A percentile compares a stretch with the other conserved stretches of the same genome.
Conservation (phyloP, 192 early-diverging fungal species). For the Backusella tuberculispora region DNA sequence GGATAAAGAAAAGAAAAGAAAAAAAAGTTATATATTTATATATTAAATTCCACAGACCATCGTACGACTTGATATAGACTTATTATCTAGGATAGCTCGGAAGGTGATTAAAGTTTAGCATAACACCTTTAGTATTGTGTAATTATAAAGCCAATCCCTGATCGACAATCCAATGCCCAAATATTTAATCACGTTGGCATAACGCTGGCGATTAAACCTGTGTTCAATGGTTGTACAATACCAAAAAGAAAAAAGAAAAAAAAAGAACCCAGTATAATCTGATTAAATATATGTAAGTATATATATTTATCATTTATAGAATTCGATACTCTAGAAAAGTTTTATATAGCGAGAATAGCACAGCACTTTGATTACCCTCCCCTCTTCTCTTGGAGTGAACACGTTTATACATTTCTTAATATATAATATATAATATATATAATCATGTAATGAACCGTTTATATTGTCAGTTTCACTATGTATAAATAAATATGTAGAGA, state of each 20-base stretch:
- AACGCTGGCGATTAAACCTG: neutral
- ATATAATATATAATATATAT: too few relatives aligned
- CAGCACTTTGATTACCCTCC: too few relatives aligned
- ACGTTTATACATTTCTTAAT: too few relatives aligned
- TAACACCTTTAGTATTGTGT: neutral
- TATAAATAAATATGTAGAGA: too few relatives aligned
- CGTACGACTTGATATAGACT: neutral
- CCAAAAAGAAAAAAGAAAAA: neutral
- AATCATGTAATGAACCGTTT: too few relatives aligned
- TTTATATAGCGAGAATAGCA: too few relatives aligned
- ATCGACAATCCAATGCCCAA: slow-evolving; percentile 7
- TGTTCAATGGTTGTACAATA: neutral
- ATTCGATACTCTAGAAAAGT: too few relatives aligned
- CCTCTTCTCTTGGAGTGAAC: too few relatives aligned
- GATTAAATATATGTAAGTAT: slow-evolving; percentile 9
- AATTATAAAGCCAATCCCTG: neutral
- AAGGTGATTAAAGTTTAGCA: neutral
- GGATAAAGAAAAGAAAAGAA: neutral
- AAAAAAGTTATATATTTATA: neutral
- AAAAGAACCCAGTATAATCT: neutral
- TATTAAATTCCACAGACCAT: neutral
- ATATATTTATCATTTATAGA: neutral
- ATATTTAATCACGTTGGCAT: neutral
- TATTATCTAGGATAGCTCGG: neutral
- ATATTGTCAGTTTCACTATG: too few relatives aligned